Percentiles rank a stretch among this genome's conserved stretches.
phyloP scores from a whole-genome alignment of 192 early-diverging fungal genomes.

The Ambispora gerdemannii region DNA sequence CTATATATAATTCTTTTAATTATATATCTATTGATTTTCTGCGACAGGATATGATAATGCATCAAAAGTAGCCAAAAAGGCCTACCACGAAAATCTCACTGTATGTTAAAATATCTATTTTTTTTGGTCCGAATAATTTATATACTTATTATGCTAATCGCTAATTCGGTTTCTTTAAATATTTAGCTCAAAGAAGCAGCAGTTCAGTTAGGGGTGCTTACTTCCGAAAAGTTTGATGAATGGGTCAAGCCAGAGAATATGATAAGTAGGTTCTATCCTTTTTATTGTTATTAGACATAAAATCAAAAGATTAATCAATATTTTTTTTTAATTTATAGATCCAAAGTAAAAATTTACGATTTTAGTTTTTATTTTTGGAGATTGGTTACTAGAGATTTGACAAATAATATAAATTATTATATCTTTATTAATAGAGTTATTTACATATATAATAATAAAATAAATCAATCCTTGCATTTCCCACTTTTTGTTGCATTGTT shows the following conservation, averaged over 20 bases:
- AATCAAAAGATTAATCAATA: background rate
- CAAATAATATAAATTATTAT: too few relatives aligned
- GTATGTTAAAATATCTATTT: conserved; percentile 9
- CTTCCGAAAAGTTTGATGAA: conserved; percentile 89
- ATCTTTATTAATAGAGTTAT: too few relatives aligned
- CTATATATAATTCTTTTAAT: too few relatives aligned
- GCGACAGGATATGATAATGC: conserved; percentile 70
- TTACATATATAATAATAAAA: too few relatives aligned
- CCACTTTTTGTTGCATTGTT: too few relatives aligned
- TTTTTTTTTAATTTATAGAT: background rate
- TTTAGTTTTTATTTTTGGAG: too few relatives aligned
- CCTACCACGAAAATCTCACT: conserved; percentile 85
- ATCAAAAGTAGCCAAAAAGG: conserved; percentile 95
- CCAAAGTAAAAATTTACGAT: too few relatives aligned
- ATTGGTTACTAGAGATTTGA: too few relatives aligned
- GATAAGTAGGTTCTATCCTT: conserved; percentile 61
- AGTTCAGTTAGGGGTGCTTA: conserved; percentile 80
- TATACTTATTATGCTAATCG: conserved; percentile 1
- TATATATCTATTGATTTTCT: background rate
- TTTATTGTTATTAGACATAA: too few relatives aligned
- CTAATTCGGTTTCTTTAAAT: conserved; percentile 19
- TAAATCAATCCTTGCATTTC: too few relatives aligned
- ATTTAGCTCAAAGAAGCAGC: conserved; percentile 89
- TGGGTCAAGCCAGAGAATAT: conserved; percentile 93
- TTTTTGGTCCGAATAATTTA: background rate